Base-by-base conservation (phyloP, 176 grass and related monocot genomes). In the Phoenix dactylifera region DNA sequence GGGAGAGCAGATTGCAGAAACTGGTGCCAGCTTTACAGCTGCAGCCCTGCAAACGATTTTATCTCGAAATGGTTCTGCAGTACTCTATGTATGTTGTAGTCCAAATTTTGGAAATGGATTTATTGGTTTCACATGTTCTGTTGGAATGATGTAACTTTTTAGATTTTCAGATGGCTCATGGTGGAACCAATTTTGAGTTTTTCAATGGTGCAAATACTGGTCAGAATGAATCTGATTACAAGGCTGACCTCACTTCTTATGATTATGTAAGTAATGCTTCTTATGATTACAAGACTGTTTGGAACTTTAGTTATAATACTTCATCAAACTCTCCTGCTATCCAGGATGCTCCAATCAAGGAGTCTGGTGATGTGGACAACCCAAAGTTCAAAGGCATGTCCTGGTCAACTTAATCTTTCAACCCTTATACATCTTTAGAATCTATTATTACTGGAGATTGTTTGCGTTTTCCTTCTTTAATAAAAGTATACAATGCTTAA, bases 271-370 rank as follows among this genome's bases (percentile, higher is more conserved):
- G 81, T 75, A 44, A 70, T 65, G 7, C 19, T 62, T 49, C 12
- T 16, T 52, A 9, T 18, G 16, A 57, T 49, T 22, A 14, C 58
- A 17, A 54, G 57, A 19, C 49, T 51, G 15, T 63, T 18, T 73
- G n/a, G 5, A 62, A 61, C 51, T 73, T 19, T 18, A 62, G 20
- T 52, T 32, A 68, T 26, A 64, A 49, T 69, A 5, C 54, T n/a
- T 6, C 56, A 39, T 52, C 26, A 22, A 64, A 16, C 19, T 75
- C 52, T 53, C 60, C 22, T 52, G 60, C 48, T 66, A 55, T 48
- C 49, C 56, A 97, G 92, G 92, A 97, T 83, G 92, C 92, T 63
- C 92, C 92, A 22, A 97, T 97, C 74, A 97, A 82, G 86, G 91
- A 96, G 66, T 76, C 78, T 70, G 92, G 92, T 51, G 81, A 85